phyloP scores from a whole-genome alignment of 257 asterid genomes.

The Penstemon davidsonii region DNA sequence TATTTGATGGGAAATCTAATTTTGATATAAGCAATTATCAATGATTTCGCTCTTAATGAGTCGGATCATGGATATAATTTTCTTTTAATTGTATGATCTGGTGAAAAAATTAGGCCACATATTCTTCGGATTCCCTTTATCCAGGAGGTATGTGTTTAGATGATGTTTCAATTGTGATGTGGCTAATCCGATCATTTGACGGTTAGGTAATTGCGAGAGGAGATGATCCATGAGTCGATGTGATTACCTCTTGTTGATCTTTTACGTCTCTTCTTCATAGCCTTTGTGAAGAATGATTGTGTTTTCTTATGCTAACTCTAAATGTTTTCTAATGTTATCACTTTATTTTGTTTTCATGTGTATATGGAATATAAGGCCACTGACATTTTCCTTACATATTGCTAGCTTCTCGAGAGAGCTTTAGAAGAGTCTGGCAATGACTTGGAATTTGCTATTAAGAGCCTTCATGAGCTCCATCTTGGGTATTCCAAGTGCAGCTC shows the following conservation, averaged over 20 bases:
- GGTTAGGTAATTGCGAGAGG: slow-evolving; percentile 10
- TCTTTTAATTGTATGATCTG: neutral
- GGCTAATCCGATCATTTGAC: too few relatives aligned
- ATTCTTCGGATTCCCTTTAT: neutral
- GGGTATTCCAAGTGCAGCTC: slow-evolving; percentile 23
- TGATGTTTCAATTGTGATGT: too few relatives aligned
- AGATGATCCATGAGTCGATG: neutral
- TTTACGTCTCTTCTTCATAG: neutral
- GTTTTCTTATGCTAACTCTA: too few relatives aligned
- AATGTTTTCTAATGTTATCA: neutral
- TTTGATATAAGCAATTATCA: neutral
- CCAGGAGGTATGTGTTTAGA: neutral
- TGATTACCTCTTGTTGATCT: neutral
- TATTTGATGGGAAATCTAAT: neutral
- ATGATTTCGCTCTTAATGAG: too few relatives aligned
- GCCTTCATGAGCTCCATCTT: slow-evolving; percentile 44
- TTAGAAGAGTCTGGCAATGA: slow-evolving; percentile 55
- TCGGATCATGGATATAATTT: too few relatives aligned
- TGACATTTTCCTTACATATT: neutral
- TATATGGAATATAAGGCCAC: neutral
- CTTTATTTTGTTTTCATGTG: neutral
- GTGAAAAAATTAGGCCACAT: neutral
- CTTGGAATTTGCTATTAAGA: slow-evolving; percentile 54
- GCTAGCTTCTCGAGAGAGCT: slow-evolving; percentile 65
- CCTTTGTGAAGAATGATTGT: neutral